phyloP scores from a whole-genome alignment of 805 yeast genomes.

The Barnettozyma wickerhamii region DNA sequence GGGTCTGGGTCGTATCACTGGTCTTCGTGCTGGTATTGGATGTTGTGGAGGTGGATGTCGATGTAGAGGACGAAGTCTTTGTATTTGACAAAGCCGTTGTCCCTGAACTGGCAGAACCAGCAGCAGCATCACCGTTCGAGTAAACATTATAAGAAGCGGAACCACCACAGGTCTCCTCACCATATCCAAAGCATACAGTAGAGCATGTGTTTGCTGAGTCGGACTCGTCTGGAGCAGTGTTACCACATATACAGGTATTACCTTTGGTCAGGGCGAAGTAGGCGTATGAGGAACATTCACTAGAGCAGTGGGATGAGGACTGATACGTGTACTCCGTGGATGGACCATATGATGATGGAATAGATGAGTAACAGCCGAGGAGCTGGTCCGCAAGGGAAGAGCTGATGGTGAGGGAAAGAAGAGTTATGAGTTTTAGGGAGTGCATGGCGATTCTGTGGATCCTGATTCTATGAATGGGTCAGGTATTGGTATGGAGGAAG shows the following conservation, averaged over 20 bases:
- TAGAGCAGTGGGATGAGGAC: conserved; percentile 44
- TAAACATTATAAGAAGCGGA: conserved; percentile 43
- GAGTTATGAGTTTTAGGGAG: too few species aligned
- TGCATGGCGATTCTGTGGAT: too few species aligned
- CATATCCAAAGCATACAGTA: conserved; percentile 53
- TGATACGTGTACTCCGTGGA: conserved; percentile 44
- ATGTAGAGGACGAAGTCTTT: conserved; percentile 17
- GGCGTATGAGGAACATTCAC: conserved; percentile 36
- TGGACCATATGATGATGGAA: conserved; percentile 18
- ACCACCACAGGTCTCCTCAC: conserved; percentile 60
- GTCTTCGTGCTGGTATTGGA: not conserved
- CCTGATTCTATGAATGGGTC: too few species aligned
- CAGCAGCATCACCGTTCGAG: conserved; percentile 26
- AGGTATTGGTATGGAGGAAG: too few species aligned
- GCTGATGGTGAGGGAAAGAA: too few species aligned
- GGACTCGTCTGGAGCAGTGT: conserved; percentile 34
- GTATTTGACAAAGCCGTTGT: conserved; percentile 13
- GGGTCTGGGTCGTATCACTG: not conserved
- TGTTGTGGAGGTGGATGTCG: conserved; percentile 18
- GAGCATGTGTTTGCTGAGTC: conserved; percentile 31
- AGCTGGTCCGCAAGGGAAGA: too few species aligned
- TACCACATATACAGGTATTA: conserved; percentile 56
- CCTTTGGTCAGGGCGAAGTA: conserved; percentile 47
- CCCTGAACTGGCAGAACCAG: conserved; percentile 17
- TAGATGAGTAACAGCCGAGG: conserved; percentile 18